Evolutionary conservation across 169 alveolate genomes (phyloP).

Genomic region (Plasmodium reichenowi): DNA sequence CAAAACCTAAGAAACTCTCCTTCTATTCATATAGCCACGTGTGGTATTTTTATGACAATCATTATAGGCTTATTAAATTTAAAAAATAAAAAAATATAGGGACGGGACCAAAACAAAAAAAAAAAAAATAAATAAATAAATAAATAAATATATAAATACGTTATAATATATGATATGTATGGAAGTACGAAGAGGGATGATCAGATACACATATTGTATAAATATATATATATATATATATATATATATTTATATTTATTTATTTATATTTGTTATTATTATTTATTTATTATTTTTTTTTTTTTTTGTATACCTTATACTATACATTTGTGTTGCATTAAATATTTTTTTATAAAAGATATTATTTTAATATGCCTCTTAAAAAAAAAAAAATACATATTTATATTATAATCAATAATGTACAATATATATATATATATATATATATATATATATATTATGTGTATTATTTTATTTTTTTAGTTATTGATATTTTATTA

Average conservation of each 20-base stretch:
- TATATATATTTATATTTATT: neutral
- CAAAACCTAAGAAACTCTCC: constrained; percentile 42
- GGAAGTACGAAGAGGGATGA: no score
- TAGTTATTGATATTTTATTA: no score
- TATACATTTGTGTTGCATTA: no score
- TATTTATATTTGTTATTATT: neutral
- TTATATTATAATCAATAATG: no score
- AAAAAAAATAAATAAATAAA: neutral
- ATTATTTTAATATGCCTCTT: no score
- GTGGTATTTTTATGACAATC: constrained; percentile 50
- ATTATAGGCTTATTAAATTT: constrained; percentile 36
- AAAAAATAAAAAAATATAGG: constrained; percentile 35
- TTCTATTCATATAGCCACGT: constrained; percentile 48
- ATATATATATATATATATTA: no score
- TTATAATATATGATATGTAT: neutral
- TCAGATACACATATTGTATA: neutral
- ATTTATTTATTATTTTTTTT: no score
- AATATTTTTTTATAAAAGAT: no score
- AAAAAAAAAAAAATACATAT: no score
- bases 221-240: neutral
- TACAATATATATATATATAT: no score
- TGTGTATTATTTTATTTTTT: no score
- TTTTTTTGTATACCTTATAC: no score
- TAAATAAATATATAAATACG: neutral
- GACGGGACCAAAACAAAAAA: neutral